A percentile compares a stretch with the other conserved stretches of the same genome.
Evolutionary conservation across 2,329 filamentous ascomycete species (phyloP).

Genomic region (Aspergillus sp.): DNA sequence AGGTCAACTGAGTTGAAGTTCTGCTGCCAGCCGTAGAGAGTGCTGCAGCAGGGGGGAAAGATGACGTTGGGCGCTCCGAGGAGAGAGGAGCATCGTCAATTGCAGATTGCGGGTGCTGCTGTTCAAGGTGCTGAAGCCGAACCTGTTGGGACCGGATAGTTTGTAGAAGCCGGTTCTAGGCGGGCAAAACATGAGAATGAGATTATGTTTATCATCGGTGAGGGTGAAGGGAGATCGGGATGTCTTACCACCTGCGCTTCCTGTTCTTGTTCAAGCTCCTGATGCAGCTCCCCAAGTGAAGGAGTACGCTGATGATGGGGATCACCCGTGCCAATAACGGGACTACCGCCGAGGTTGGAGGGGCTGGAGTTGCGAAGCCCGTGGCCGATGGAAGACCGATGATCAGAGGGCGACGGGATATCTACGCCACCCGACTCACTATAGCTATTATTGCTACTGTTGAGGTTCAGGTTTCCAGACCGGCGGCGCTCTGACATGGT

Average conservation of each 20-base stretch:
- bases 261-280: constrained; percentile 52
- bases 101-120: constrained; percentile 36
- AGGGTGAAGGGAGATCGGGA: neutral
- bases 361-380: constrained; percentile 44
- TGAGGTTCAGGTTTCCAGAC: constrained; percentile 42
- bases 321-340: constrained; percentile 44
- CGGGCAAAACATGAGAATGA: constrained; percentile 5
- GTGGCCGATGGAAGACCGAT: constrained; percentile 39
- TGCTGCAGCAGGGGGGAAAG: constrained; percentile 34
- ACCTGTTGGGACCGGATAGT: constrained; percentile 50
- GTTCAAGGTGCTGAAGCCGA: constrained; percentile 44
- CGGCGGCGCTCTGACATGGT: constrained; percentile 45
- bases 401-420: constrained; percentile 32
- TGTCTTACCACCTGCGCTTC: constrained; percentile 50
- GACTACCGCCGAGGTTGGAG: constrained; percentile 43
- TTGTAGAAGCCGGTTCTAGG: constrained; percentile 50
- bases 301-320: constrained; percentile 50
- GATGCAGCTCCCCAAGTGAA: constrained; percentile 50
- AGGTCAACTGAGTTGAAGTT: constrained; percentile 31
- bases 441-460: constrained; percentile 26
- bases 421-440: constrained; percentile 35
- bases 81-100: constrained; percentile 46
- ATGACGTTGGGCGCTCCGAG: constrained; percentile 41
- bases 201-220: constrained; percentile 6
- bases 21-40: constrained; percentile 30